These are phyloP conservation scores for Diospyros lotus DNA, from an alignment of 148 eudicot species.

Conservation along the genomic window DNA sequence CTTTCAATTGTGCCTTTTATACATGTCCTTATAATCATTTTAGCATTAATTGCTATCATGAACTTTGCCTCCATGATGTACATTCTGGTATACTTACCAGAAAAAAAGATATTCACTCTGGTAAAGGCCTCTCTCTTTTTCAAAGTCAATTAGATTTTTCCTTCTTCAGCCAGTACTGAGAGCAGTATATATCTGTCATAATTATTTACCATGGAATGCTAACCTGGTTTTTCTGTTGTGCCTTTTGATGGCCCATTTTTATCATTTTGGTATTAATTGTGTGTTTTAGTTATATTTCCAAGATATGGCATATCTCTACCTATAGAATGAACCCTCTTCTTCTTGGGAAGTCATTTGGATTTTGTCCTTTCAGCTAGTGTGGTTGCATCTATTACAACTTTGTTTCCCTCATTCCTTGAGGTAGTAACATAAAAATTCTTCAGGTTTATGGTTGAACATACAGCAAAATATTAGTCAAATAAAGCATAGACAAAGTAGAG, in stretches of 20 bases:
- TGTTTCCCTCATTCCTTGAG: background rate
- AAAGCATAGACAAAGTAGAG: background rate
- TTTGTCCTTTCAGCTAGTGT: background rate
- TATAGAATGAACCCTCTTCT: background rate
- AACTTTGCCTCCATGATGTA: no score
- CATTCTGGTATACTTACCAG: no score
- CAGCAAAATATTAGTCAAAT: background rate
- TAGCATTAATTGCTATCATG: no score
- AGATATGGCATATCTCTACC: background rate
- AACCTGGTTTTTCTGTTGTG: background rate
- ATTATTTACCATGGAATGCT: no score
- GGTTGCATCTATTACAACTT: background rate
- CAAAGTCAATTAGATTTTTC: no score
- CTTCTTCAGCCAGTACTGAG: no score
- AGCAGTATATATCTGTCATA: no score
- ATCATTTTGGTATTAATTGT: background rate
- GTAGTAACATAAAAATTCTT: background rate
- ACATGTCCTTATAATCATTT: no score
- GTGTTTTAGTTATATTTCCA: background rate
- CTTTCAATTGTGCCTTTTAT: no score
- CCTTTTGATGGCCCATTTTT: background rate
- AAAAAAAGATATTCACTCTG: no score
- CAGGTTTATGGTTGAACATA: background rate
- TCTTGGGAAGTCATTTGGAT: background rate
- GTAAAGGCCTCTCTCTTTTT: no score